Evolutionary conservation across 805 yeast genomes (phyloP), one percentile per base, ranked within the genome.

Genomic region (Metschnikowia colocasiae): DNA sequence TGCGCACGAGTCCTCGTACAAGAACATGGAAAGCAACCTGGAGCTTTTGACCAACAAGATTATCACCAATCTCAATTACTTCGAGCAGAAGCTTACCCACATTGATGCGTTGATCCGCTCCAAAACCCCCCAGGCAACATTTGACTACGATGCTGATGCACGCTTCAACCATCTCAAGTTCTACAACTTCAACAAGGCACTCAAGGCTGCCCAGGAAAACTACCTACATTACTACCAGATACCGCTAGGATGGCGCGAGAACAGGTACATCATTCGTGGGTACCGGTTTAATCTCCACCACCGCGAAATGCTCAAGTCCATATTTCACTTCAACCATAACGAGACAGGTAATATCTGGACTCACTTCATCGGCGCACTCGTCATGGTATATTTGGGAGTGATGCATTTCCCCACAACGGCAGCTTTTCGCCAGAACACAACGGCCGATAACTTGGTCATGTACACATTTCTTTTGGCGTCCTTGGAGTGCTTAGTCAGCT

Each of bases 331-430:
- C 54, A 76, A 56, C 63, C 98, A 94, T 67, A 92, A 92, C 62
- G 99, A 92, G 64, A 79, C 96, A 0, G 78, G 86, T 61, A 94
- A 94, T 66, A 90, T 92, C 47, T 92, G 99, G 98, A 79, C 96
- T 0, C 99, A 92, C 68, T 59, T 88, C 12, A 30, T 81, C 1
- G 98, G 97, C 12, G 78, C 85, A 2, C 26, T 80, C 2, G 58
- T 80, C 25, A 67, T 91, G 62, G 43, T 76, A 1, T 83, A 81
- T 53, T 57, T 91, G 16, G 74, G 80, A 10, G 37, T 81, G 12
- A 69, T 67, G 54, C 86, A 83, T 52, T 85, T 78, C 57, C 97
- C 97, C 9, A 54, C 62, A 2, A 74, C 91, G 0, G 68, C 63
- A 3, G 75, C 78, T 1, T 87, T 72, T 59, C 48, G 51, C 6